phyloP scores from a whole-genome alignment of 805 yeast genomes.

The Cyberlindnera meyerae region DNA sequence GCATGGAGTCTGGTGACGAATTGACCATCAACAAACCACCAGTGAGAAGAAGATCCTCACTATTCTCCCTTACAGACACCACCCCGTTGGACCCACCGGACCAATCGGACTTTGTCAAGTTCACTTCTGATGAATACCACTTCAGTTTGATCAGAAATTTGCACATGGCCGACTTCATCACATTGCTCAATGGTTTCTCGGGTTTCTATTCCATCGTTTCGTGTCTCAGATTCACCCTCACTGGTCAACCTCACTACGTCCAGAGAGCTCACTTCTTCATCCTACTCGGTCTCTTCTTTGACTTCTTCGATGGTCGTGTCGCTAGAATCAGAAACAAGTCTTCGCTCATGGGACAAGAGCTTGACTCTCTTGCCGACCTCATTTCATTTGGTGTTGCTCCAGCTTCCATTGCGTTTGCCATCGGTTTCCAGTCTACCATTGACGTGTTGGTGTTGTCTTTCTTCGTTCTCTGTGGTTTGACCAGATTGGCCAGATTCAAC shows the following conservation, averaged over 20 bases:
- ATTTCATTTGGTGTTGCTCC: conserved; percentile 95
- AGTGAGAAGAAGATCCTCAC: conserved; percentile 44
- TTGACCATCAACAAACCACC: conserved; percentile 15
- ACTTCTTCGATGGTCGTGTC: conserved; percentile 94
- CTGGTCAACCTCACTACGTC: conserved; percentile 62
- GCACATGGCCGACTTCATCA: conserved; percentile 95
- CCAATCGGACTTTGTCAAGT: conserved; percentile 68
- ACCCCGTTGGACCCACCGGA: conserved; percentile 71
- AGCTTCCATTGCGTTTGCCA: conserved; percentile 83
- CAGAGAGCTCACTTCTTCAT: conserved; percentile 89
- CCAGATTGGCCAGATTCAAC: conserved; percentile 92
- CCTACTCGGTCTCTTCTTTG: conserved; percentile 89
- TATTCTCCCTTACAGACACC: conserved; percentile 35
- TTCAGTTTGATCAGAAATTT: conserved; percentile 80
- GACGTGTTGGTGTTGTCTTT: conserved; percentile 74
- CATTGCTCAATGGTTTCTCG: conserved; percentile 87
- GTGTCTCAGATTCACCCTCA: conserved; percentile 73
- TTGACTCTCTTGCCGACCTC: conserved; percentile 93
- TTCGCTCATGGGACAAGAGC: conserved; percentile 93
- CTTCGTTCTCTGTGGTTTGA: conserved; percentile 89
- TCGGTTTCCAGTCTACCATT: conserved; percentile 80
- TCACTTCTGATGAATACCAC: conserved; percentile 79
- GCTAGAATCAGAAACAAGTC: conserved; percentile 92
- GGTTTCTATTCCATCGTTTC: conserved; percentile 90
- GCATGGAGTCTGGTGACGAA: conserved; percentile 19